These are phyloP conservation scores for Aspergillus floridensis DNA, from an alignment of 2,329 filamentous ascomycete genomes.

Conservation along the genomic window DNA sequence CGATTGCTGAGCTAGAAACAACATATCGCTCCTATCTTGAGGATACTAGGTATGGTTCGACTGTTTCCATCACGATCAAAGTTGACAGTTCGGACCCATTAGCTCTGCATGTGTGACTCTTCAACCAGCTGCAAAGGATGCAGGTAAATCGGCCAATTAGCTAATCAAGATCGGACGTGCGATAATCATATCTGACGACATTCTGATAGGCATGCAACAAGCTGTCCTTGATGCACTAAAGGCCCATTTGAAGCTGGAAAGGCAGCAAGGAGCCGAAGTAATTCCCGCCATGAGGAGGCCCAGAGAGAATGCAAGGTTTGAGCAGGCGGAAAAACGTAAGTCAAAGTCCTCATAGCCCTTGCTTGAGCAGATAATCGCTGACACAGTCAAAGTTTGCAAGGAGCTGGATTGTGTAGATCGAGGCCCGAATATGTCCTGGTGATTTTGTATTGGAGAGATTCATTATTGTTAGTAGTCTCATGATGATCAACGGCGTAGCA, in stretches of 20 bases:
- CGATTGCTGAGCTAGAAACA: slow-evolving; percentile 12
- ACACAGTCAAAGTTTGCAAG: slow-evolving; percentile 20
- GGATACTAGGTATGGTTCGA: slow-evolving; percentile 4
- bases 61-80: background rate
- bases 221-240: slow-evolving; percentile 21
- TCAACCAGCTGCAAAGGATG: background rate
- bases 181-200: background rate
- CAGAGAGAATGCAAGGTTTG: slow-evolving; percentile 24
- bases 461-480: no score
- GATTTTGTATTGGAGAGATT: background rate
- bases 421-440: slow-evolving; percentile 17
- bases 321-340: slow-evolving; percentile 30
- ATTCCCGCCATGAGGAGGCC: slow-evolving; percentile 28
- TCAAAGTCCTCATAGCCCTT: background rate
- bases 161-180: background rate
- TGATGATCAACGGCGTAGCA: no score
- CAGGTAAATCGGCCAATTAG: background rate
- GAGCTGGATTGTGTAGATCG: slow-evolving; percentile 17
- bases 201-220: background rate
- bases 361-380: no score
- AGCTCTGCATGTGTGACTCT: background rate
- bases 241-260: slow-evolving; percentile 26
- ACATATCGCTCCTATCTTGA: slow-evolving; percentile 11
- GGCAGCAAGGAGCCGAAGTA: slow-evolving; percentile 17
- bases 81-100: background rate